Percentiles rank a stretch among this genome's conserved stretches.
These are phyloP conservation scores for Lactuca sativa DNA, from an alignment of 129 eudicot genomes.

Conservation along the genomic window DNA sequence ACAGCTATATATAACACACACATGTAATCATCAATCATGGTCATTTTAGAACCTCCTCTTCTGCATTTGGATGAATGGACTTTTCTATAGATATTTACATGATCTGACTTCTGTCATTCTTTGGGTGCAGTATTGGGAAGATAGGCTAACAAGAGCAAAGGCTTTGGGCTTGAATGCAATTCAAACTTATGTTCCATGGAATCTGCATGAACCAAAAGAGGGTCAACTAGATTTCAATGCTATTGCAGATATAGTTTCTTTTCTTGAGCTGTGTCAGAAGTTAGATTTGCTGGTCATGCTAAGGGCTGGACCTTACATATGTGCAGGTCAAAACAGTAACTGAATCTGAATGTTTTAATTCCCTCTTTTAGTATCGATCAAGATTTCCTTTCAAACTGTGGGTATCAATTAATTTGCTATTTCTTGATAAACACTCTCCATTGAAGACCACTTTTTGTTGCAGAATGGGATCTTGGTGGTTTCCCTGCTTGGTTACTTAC, in stretches of 20 bases:
- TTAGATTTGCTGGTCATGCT: conserved; percentile 83
- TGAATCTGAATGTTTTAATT: neutral
- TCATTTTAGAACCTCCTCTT: conserved; percentile 9
- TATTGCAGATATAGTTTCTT: conserved; percentile 81
- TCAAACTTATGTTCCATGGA: conserved; percentile 99
- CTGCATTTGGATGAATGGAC: conserved; percentile 9
- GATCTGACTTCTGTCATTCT: conserved; percentile 2
- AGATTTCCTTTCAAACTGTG: neutral
- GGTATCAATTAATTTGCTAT: neutral
- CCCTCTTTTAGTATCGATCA: neutral
- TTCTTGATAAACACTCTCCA: neutral
- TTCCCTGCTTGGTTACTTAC: conserved; percentile 96
- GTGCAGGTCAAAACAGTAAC: conserved; percentile 61
- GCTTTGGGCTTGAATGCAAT: conserved; percentile 93
- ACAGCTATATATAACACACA: neutral
- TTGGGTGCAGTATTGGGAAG: conserved; percentile 80
- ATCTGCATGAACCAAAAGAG: conserved; percentile 83
- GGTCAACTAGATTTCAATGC: conserved; percentile 77
- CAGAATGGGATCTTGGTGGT: conserved; percentile 99
- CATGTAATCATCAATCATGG: neutral
- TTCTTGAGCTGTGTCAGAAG: conserved; percentile 73
- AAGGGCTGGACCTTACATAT: conserved; percentile 94
- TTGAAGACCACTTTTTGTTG: conserved; percentile 25
- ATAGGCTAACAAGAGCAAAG: conserved; percentile 85
- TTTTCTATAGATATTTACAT: neutral